Conservation (phyloP, 163 green algal genomes). For the Coccomyxa subellipsoidea region DNA sequence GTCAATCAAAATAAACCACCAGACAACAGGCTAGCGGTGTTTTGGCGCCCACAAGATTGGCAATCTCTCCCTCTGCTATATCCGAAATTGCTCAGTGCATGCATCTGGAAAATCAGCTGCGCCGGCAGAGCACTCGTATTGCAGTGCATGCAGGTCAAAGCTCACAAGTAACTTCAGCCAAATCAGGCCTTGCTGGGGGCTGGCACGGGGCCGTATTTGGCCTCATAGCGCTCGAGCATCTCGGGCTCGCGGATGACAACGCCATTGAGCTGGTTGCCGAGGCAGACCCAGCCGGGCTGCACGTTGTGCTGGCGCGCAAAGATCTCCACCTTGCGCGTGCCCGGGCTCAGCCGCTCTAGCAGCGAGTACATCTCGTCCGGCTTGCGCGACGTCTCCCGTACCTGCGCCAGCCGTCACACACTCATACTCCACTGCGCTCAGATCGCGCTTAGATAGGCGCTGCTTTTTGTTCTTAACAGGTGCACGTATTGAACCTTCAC, state of each 20-base stretch:
- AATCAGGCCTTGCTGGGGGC: not conserved
- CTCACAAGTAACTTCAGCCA: not conserved
- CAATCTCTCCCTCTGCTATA: too few relatives aligned
- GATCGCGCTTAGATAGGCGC: not conserved
- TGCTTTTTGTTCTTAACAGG: not conserved
- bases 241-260: slow-evolving; percentile 55
- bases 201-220: slow-evolving; percentile 9
- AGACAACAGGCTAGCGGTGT: too few relatives aligned
- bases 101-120: not conserved
- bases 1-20: too few relatives aligned
- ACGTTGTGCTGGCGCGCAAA: slow-evolving; percentile 79
- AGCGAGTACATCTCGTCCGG: slow-evolving; percentile 87
- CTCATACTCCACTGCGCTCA: not conserved
- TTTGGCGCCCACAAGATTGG: too few relatives aligned
- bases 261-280: slow-evolving; percentile 75
- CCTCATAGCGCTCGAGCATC: slow-evolving; percentile 48
- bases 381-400: slow-evolving; percentile 82
- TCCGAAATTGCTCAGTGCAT: too few relatives aligned
- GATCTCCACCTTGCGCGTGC: slow-evolving; percentile 66
- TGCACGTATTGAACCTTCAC: not conserved
- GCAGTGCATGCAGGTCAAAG: too few relatives aligned
- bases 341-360: slow-evolving; percentile 75
- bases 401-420: slow-evolving; percentile 10
- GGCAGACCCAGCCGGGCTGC: slow-evolving; percentile 69
- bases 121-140: not conserved